A percentile compares a stretch with the other conserved stretches of the same genome.
These are phyloP conservation scores for Phaffia rhodozyma DNA, from an alignment of 1,284 basidiomycete species.

Conservation along the genomic window DNA sequence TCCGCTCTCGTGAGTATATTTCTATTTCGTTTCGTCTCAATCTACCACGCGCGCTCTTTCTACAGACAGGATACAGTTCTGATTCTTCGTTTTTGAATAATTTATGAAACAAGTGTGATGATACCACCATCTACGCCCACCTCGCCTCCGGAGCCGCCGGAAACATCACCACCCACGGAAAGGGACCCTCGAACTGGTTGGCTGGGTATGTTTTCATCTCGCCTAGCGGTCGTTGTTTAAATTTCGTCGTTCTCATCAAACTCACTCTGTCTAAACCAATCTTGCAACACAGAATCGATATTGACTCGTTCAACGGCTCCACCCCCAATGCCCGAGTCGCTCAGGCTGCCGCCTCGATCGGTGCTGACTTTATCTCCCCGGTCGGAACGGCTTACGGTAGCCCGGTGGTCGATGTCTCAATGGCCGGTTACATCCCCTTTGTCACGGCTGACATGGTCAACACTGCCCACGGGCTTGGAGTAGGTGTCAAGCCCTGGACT, in stretches of 20 bases:
- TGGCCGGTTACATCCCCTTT: constrained; percentile 45
- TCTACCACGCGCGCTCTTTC: neutral
- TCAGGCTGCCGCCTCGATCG: constrained; percentile 54
- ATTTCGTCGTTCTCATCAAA: neutral
- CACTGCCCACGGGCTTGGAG: constrained; percentile 49
- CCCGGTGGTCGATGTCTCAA: constrained; percentile 26
- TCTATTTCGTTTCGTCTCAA: neutral
- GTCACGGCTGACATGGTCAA: constrained; percentile 55
- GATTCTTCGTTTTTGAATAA: no score
- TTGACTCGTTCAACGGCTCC: constrained; percentile 25
- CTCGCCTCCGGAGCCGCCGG: constrained; percentile 19
- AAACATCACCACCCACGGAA: constrained; percentile 27
- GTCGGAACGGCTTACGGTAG: constrained; percentile 38
- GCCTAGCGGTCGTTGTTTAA: neutral
- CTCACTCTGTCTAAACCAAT: constrained; percentile 3
- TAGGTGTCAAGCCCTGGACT: constrained; percentile 59
- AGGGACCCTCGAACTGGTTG: constrained; percentile 28
- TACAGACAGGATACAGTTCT: neutral
- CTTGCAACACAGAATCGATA: constrained; percentile 21
- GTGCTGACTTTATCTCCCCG: constrained; percentile 57
- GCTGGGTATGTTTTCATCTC: constrained; percentile 16
- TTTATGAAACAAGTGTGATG: neutral
- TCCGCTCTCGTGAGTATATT: constrained; percentile 26
- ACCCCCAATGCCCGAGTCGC: constrained; percentile 25
- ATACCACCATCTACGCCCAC: constrained; percentile 24